phyloP scores from a whole-genome alignment of 2,329 filamentous ascomycete genomes.

The Colletotrichum simmondsii region DNA sequence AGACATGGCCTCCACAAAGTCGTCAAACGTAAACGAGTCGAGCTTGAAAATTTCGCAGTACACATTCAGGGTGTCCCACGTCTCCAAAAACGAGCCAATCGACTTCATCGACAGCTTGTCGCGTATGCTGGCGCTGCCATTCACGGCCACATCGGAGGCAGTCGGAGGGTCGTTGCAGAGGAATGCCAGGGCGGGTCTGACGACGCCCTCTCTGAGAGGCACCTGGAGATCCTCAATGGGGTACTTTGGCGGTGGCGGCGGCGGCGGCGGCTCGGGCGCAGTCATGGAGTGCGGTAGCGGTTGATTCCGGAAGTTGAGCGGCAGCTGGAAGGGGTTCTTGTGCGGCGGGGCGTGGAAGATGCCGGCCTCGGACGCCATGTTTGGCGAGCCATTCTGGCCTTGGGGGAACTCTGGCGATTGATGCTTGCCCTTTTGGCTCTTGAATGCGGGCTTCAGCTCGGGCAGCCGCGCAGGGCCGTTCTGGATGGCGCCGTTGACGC shows the following conservation, averaged over 20 bases:
- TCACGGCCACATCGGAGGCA: constrained; percentile 46
- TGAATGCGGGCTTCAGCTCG: constrained; percentile 78
- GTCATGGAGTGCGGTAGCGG: constrained; percentile 49
- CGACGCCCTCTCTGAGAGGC: constrained; percentile 71
- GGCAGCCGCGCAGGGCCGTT: constrained; percentile 69
- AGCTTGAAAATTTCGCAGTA: constrained; percentile 94
- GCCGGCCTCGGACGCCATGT: constrained; percentile 45
- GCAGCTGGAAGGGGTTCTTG: constrained; percentile 59
- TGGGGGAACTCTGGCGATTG: constrained; percentile 46
- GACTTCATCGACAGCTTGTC: constrained; percentile 82
- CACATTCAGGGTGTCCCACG: constrained; percentile 98
- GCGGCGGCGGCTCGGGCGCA: constrained; percentile 66
- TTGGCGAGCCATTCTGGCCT: constrained; percentile 57
- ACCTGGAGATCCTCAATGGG: constrained; percentile 95
- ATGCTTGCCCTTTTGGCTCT: constrained; percentile 73
- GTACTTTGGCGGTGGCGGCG: constrained; percentile 86
- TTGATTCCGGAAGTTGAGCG: constrained; percentile 54
- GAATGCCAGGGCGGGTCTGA: constrained; percentile 82
- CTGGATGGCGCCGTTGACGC: constrained; percentile 50
- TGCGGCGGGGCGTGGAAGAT: constrained; percentile 53
- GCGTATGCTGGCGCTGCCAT: constrained; percentile 53
- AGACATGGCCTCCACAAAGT: constrained; percentile 89
- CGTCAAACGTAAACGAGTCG: constrained; percentile 97
- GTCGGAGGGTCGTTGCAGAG: constrained; percentile 74
- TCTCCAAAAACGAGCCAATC: constrained; percentile 86